phyloP scores from a whole-genome alignment of 352 stramenopile genomes.

The Phytopythium sindhum region DNA sequence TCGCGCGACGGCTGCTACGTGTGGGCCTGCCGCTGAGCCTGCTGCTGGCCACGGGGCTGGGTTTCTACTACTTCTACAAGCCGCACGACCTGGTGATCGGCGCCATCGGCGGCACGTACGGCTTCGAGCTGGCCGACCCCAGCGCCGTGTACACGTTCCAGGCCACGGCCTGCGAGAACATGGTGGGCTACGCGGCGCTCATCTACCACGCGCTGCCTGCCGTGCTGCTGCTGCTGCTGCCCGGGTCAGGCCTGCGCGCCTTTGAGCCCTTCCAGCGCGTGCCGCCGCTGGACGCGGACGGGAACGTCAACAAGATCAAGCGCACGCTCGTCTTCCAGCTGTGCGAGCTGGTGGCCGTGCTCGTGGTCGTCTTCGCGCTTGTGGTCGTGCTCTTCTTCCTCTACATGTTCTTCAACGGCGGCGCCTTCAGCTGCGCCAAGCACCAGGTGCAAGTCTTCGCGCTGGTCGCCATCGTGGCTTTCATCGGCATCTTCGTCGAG shows the following conservation, averaged over 20 bases:
- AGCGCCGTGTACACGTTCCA: conserved; percentile 64
- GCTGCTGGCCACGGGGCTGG: conserved; percentile 41
- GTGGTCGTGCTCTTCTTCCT: conserved; percentile 69
- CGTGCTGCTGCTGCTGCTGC: conserved; percentile 67
- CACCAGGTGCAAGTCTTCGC: conserved; percentile 54
- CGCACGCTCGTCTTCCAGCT: conserved; percentile 70
- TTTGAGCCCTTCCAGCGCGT: conserved; percentile 73
- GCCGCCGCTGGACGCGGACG: conserved; percentile 11
- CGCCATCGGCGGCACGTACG: conserved; percentile 17
- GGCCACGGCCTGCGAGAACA: conserved; percentile 66
- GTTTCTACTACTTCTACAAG: conserved; percentile 74
- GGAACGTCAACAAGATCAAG: conserved; percentile 67
- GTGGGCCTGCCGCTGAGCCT: conserved; percentile 34
- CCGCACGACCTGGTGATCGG: conserved; percentile 48
- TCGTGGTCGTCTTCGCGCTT: conserved; percentile 56
- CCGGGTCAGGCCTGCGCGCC: conserved; percentile 46
- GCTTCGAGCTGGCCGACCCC: conserved; percentile 50
- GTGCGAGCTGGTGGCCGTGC: conserved; percentile 61
- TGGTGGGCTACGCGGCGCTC: conserved; percentile 71
- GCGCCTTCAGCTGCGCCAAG: conserved; percentile 51
- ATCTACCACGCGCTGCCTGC: conserved; percentile 60
- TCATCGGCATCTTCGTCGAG: conserved; percentile 57
- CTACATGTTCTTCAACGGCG: conserved; percentile 83
- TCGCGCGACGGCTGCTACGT: conserved; percentile 55
- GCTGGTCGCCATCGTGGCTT: conserved; percentile 48